These are phyloP conservation scores for Yueomyces sinensis DNA, from an alignment of 805 yeast genomes.

Conservation along the genomic window DNA sequence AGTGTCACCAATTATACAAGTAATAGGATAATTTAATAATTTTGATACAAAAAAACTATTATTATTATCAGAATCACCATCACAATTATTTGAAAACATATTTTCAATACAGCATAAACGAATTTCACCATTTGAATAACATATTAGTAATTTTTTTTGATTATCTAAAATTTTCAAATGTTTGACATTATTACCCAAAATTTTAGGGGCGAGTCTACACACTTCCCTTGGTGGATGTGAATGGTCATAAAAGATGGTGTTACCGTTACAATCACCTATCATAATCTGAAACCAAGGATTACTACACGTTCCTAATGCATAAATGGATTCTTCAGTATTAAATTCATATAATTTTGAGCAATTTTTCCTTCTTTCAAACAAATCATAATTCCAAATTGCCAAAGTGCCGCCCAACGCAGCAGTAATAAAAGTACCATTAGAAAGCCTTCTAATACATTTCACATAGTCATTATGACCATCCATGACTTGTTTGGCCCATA, in stretches of 20 bases:
- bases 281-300: constrained; percentile 15
- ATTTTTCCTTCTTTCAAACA: too few relatives aligned
- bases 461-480: constrained; percentile 82
- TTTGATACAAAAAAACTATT: too few relatives aligned
- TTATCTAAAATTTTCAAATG: constrained; percentile 41
- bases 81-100: too few relatives aligned
- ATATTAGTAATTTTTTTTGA: constrained; percentile 28
- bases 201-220: background rate
- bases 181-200: constrained; percentile 35
- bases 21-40: too few relatives aligned
- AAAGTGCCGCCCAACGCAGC: background rate
- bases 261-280: constrained; percentile 65
- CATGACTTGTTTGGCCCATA: too few relatives aligned
- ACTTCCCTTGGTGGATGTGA: background rate
- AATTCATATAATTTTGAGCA: too few relatives aligned
- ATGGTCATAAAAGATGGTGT: constrained; percentile 46
- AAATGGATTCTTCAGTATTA: background rate
- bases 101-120: too few relatives aligned
- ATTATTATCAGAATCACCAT: too few relatives aligned
- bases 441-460: constrained; percentile 28
- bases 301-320: background rate
- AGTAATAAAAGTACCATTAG: background rate
- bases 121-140: background rate
- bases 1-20: background rate
- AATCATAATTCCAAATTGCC: background rate